Percentiles rank a stretch among this genome's conserved stretches.
These are phyloP conservation scores for Pyracantha coccinea DNA, from an alignment of 331 rosid genomes.

Conservation along the genomic window DNA sequence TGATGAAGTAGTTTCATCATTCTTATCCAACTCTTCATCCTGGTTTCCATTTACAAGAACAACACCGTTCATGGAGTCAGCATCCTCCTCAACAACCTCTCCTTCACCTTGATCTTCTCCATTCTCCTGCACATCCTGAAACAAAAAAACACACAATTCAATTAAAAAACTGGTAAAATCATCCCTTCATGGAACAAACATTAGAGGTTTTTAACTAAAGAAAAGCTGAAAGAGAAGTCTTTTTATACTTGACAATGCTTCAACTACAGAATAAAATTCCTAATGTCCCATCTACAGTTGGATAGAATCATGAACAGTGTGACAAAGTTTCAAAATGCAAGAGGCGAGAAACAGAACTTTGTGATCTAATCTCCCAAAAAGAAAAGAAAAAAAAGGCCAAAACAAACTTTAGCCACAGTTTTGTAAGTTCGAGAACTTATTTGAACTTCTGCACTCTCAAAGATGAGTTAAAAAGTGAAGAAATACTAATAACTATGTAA, in stretches of 20 bases:
- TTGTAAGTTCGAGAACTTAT: not conserved
- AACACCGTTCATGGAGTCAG: constrained; percentile 15
- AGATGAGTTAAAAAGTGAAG: not conserved
- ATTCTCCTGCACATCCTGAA: constrained; percentile 15
- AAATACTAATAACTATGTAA: not conserved
- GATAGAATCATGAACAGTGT: not conserved
- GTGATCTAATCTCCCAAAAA: not conserved
- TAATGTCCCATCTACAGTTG: not conserved
- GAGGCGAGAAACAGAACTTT: not conserved
- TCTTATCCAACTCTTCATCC: constrained; percentile 12
- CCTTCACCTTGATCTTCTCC: constrained; percentile 12
- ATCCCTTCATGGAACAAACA: not conserved
- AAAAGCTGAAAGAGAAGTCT: not conserved
- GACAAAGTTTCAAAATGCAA: not conserved
- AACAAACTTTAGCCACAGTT: not conserved
- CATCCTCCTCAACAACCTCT: constrained; percentile 17
- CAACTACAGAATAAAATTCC: not conserved
- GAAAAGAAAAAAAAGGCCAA: not conserved
- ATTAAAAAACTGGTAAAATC: constrained; percentile 1
- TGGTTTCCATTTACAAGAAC: constrained; percentile 21
- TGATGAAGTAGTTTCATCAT: constrained; percentile 6
- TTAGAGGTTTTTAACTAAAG: constrained; percentile 5
- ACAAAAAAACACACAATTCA: not conserved
- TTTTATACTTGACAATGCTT: not conserved
- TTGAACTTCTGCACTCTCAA: not conserved